Conservation (phyloP, 2,329 filamentous ascomycete genomes). For the Phialophora macrospora region DNA sequence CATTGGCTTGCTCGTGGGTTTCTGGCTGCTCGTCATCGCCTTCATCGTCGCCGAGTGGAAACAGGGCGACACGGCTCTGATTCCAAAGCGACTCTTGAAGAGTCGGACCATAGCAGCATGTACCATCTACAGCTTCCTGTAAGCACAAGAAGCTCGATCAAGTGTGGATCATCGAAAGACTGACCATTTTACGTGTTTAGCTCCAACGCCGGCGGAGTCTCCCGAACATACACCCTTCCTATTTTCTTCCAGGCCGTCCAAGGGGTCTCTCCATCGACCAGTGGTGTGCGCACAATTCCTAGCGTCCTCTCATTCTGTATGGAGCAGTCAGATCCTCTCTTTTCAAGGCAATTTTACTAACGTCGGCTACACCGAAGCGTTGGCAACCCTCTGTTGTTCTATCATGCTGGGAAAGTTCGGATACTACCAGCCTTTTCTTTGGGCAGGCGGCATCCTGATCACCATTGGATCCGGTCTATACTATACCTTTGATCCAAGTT, state of each 20-base stretch:
- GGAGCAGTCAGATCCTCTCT: no score
- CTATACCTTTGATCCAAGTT: slow-evolving; percentile 42
- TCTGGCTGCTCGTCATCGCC: slow-evolving; percentile 49
- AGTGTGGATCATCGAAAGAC: slow-evolving; percentile 2
- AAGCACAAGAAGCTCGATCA: slow-evolving; percentile 8
- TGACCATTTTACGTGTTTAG: background rate
- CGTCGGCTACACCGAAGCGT: no score
- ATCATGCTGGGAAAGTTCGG: no score
- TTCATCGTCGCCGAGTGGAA: slow-evolving; percentile 43
- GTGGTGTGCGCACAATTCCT: slow-evolving; percentile 38
- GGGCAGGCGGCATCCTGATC: slow-evolving; percentile 34
- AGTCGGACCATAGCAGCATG: no score
- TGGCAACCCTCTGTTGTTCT: no score
- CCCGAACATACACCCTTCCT: slow-evolving; percentile 52
- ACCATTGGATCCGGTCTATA: slow-evolving; percentile 42
- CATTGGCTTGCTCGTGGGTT: slow-evolving; percentile 59
- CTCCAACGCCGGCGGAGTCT: slow-evolving; percentile 27
- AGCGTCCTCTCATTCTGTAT: no score
- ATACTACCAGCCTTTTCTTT: no score
- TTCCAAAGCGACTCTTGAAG: slow-evolving; percentile 41
- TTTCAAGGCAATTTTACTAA: no score
- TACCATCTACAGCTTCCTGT: no score
- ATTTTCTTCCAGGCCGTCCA: slow-evolving; percentile 56
- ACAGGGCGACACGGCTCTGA: slow-evolving; percentile 39
- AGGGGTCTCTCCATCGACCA: slow-evolving; percentile 42